These are phyloP conservation scores for Macroventuria anomochaeta DNA, from an alignment of 2,329 filamentous ascomycete species.

Conservation along the genomic window DNA sequence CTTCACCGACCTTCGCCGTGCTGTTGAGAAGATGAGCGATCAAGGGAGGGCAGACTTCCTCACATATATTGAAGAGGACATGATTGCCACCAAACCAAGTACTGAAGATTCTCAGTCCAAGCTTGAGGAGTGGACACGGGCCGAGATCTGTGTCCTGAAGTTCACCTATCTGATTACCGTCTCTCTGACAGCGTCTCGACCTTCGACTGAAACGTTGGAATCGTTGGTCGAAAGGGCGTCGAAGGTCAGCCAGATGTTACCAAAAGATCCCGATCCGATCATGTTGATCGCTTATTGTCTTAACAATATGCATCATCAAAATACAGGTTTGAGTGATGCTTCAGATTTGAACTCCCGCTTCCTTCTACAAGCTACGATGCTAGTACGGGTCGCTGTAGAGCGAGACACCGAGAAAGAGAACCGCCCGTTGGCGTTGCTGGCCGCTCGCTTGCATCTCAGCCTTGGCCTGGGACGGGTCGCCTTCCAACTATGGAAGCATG, in stretches of 20 bases:
- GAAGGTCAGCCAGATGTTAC: slow-evolving; percentile 23
- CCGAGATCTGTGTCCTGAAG: slow-evolving; percentile 32
- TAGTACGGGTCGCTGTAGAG: slow-evolving; percentile 33
- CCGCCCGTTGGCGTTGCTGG: slow-evolving; percentile 38
- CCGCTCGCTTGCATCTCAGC: slow-evolving; percentile 40
- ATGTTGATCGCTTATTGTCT: slow-evolving; percentile 34
- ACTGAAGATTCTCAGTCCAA: slow-evolving; percentile 3
- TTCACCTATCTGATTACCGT: slow-evolving; percentile 38
- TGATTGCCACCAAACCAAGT: neutral
- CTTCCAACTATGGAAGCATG: slow-evolving; percentile 36
- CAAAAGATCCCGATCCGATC: slow-evolving; percentile 23
- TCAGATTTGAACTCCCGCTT: slow-evolving; percentile 23
- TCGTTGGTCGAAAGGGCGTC: slow-evolving; percentile 28
- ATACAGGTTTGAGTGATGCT: slow-evolving; percentile 1
- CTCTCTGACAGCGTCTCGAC: slow-evolving; percentile 15
- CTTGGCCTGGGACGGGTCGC: slow-evolving; percentile 41
- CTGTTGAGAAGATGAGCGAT: slow-evolving; percentile 25
- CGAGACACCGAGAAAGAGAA: slow-evolving; percentile 35
- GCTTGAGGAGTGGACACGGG: slow-evolving; percentile 22
- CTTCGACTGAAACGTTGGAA: slow-evolving; percentile 16
- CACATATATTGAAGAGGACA: slow-evolving; percentile 18
- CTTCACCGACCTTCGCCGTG: slow-evolving; percentile 38
- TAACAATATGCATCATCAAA: slow-evolving; percentile 28
- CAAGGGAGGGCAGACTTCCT: slow-evolving; percentile 27
- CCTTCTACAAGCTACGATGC: slow-evolving; percentile 39